Evolutionary conservation across 2,329 filamentous ascomycete species (phyloP).

Genomic region (Sporothrix schenckii): DNA sequence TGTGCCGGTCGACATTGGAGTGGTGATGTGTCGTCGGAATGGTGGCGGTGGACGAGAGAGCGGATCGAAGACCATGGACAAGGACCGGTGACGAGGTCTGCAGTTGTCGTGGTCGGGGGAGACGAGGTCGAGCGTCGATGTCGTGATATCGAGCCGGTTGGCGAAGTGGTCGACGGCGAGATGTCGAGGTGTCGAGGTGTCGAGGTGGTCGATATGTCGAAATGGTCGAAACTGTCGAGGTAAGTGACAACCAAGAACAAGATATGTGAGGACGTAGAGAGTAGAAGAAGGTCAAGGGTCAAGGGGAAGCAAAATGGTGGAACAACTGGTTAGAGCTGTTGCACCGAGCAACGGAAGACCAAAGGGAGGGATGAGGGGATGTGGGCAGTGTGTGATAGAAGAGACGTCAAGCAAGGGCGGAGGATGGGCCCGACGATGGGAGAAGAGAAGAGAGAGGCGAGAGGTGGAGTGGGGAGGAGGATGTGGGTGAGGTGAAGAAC

Average conservation of each 20-base stretch:
- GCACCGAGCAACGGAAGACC: conserved; percentile 34
- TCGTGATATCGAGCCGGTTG: not conserved
- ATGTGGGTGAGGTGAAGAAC: not conserved
- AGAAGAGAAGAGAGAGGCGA: conserved; percentile 10
- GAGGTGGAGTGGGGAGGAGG: conserved; percentile 3
- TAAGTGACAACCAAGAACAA: not conserved
- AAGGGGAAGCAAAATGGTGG: conserved; percentile 23
- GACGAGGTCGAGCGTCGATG: not conserved
- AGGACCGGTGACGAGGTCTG: not conserved
- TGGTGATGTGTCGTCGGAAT: not conserved
- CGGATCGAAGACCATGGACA: not conserved
- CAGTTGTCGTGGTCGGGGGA: not conserved
- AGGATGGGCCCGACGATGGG: conserved; percentile 21
- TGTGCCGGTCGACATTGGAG: conserved; percentile 6
- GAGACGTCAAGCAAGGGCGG: conserved; percentile 11
- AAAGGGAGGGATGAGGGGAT: conserved; percentile 18
- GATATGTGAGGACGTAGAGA: conserved; percentile 24
- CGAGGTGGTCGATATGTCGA: conserved; percentile 14
- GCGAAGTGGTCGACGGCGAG: not conserved
- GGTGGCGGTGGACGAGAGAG: not conserved
- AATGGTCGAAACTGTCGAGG: not conserved
- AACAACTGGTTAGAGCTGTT: conserved; percentile 31
- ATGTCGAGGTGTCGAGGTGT: conserved; percentile 3
- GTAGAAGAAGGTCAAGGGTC: conserved; percentile 9
- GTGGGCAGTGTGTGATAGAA: not conserved